phyloP scores from a whole-genome alignment of 306 rosid genomes.

The Glycine soja region DNA sequence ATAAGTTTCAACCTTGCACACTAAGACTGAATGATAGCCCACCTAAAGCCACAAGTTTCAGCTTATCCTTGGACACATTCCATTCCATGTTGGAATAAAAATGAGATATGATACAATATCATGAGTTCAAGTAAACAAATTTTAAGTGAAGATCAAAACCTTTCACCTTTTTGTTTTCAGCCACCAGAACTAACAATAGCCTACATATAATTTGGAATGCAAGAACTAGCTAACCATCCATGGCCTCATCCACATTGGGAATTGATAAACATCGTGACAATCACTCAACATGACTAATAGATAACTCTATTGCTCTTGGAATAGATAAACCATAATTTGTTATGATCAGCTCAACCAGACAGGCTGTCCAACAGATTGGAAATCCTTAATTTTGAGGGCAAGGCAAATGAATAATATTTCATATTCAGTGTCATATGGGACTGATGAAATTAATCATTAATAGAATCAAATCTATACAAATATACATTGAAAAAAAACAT shows the following conservation, averaged over 20 bases:
- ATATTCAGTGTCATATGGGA: no score
- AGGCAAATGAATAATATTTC: no score
- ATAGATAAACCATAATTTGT: conserved; percentile 18
- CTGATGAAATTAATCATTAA: no score
- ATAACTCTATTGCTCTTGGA: not conserved
- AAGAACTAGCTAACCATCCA: not conserved
- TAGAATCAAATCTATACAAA: no score
- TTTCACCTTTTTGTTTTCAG: not conserved
- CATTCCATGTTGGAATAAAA: not conserved
- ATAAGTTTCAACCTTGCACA: not conserved
- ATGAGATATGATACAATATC: conserved; percentile 5
- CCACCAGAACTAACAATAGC: not conserved
- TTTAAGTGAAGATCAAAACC: no score
- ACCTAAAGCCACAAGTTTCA: conserved; percentile 6
- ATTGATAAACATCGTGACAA: conserved; percentile 11
- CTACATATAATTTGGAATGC: not conserved
- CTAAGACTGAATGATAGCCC: conserved; percentile 13
- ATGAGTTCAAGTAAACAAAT: conserved; percentile 13
- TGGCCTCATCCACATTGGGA: not conserved
- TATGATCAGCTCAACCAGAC: conserved; percentile 8
- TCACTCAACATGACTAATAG: not conserved
- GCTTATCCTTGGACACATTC: not conserved
- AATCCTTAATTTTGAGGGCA: no score
- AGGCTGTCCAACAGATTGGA: not conserved
- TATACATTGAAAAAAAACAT: no score